Conservation (phyloP, 2,329 filamentous ascomycete species). For the Chaetomiaceae sp. region DNA sequence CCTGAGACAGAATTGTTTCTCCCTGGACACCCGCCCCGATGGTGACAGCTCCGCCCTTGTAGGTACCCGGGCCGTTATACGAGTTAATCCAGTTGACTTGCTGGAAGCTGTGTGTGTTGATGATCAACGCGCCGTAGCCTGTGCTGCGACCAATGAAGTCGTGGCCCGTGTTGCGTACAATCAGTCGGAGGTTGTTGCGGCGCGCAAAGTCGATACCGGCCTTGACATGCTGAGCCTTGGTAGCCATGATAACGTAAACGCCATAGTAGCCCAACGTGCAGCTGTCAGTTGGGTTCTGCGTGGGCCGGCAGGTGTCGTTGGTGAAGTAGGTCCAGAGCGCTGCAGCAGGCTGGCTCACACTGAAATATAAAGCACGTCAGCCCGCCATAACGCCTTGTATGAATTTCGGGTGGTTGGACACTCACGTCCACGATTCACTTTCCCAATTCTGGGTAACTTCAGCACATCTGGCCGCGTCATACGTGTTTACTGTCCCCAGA, state of each 20-base stretch:
- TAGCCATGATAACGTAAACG: conserved; percentile 33
- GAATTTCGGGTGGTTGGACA: neutral
- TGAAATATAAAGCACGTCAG: conserved; percentile 8
- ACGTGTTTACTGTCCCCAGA: conserved; percentile 34
- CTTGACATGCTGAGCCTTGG: conserved; percentile 30
- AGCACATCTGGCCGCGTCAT: conserved; percentile 33
- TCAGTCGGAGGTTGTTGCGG: conserved; percentile 46
- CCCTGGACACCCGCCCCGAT: conserved; percentile 50
- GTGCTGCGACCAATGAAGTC: conserved; percentile 56
- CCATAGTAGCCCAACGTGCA: conserved; percentile 40
- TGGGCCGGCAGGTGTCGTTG: conserved; percentile 38
- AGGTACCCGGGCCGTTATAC: conserved; percentile 34
- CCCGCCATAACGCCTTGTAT: neutral
- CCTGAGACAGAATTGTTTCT: conserved; percentile 40
- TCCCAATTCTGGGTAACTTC: conserved; percentile 30
- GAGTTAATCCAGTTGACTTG: conserved; percentile 38
- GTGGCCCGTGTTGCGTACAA: conserved; percentile 55
- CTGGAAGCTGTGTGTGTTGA: conserved; percentile 56
- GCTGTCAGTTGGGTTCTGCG: conserved; percentile 29
- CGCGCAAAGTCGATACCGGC: conserved; percentile 39
- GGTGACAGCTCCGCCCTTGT: conserved; percentile 46
- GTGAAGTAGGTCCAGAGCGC: conserved; percentile 39
- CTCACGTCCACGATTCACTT: conserved; percentile 37
- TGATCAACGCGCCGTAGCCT: conserved; percentile 51
- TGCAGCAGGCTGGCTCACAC: conserved; percentile 24